Evolutionary conservation across 2,329 filamentous ascomycete species (phyloP).

Genomic region (Helicocarpus griseus): DNA sequence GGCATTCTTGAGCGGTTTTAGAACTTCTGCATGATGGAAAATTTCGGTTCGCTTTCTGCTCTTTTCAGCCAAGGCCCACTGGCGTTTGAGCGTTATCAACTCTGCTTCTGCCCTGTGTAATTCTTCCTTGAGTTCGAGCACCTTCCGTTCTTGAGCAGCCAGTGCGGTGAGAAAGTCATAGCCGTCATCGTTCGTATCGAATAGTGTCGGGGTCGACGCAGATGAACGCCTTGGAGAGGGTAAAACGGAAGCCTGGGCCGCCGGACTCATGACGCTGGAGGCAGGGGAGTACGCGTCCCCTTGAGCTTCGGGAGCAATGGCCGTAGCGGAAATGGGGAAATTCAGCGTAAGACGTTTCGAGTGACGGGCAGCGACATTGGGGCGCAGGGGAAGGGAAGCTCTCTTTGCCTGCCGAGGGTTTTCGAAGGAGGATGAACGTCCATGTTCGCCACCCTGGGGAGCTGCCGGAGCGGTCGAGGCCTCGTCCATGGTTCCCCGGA

Average conservation of each 20-base stretch:
- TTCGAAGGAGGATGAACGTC: neutral
- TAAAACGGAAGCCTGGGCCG: conserved; percentile 23
- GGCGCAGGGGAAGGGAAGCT: conserved; percentile 25
- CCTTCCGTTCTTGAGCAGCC: conserved; percentile 80
- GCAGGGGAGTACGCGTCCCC: conserved; percentile 18
- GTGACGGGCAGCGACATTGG: conserved; percentile 29
- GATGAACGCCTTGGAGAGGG: conserved; percentile 22
- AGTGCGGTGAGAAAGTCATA: conserved; percentile 76
- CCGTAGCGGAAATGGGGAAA: conserved; percentile 29
- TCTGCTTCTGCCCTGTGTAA: conserved; percentile 72
- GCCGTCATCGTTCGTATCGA: conserved; percentile 38
- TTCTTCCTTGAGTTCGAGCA: conserved; percentile 86
- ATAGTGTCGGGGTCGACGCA: conserved; percentile 8
- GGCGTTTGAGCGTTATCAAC: conserved; percentile 65
- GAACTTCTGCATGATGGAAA: conserved; percentile 48
- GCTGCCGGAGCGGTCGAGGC: neutral
- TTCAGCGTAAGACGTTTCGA: conserved; percentile 38
- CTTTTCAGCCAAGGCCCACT: conserved; percentile 70
- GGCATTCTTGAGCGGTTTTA: conserved; percentile 45
- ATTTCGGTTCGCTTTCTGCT: conserved; percentile 64
- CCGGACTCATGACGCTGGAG: conserved; percentile 24
- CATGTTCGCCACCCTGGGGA: neutral
- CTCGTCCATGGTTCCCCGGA: conserved; percentile 3
- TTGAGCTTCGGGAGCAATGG: conserved; percentile 13
- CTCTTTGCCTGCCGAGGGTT: conserved; percentile 13